Conservation (phyloP, 2,329 filamentous ascomycete species). For the Fusarium tuaranense region DNA sequence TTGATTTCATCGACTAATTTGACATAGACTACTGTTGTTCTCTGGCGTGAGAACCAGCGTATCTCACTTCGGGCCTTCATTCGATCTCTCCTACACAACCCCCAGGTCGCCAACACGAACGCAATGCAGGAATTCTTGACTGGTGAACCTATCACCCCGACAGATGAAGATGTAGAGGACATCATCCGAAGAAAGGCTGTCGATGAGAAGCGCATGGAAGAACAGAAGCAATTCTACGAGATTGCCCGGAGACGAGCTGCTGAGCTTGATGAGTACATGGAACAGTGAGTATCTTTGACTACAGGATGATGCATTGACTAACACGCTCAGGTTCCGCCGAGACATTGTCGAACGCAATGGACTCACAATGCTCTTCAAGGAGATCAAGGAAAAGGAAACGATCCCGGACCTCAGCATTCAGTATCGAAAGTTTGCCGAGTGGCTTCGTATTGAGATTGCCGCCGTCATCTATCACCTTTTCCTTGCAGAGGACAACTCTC, state of each 20-base stretch:
- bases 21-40: constrained; percentile 60
- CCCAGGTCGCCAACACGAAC: constrained; percentile 83
- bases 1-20: constrained; percentile 41
- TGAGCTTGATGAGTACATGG: constrained; percentile 98
- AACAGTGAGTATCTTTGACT: constrained; percentile 69
- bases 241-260: constrained; percentile 90
- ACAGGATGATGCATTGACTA: constrained; percentile 16
- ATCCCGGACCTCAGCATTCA: constrained; percentile 92
- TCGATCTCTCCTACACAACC: constrained; percentile 86
- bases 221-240: constrained; percentile 95
- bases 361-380: constrained; percentile 89
- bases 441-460: constrained; percentile 96
- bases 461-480: constrained; percentile 98
- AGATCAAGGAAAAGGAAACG: constrained; percentile 90
- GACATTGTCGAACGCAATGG: constrained; percentile 81
- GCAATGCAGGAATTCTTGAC: constrained; percentile 89
- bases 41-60: constrained; percentile 90
- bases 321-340: constrained; percentile 66
- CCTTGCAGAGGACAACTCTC: constrained; percentile 97
- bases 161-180: constrained; percentile 86
- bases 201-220: constrained; percentile 89
- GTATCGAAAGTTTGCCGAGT: constrained; percentile 98
- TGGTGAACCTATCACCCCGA: constrained; percentile 76
- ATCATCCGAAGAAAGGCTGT: constrained; percentile 83
- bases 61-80: constrained; percentile 92